Conservation (phyloP, 2,329 filamentous ascomycete genomes). For the Neonectria faginata region DNA sequence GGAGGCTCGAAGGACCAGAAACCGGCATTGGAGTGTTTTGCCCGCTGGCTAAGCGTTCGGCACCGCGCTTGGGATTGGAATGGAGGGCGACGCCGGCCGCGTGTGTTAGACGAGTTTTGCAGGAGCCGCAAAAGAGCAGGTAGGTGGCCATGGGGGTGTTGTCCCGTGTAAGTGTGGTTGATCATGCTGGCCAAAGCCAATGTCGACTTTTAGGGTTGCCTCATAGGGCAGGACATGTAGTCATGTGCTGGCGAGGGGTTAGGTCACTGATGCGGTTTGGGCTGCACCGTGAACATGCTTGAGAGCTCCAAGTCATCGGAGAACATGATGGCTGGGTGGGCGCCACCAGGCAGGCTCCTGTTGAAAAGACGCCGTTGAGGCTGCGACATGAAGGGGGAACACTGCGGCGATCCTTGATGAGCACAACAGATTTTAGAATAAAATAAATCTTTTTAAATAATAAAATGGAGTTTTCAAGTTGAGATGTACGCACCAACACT, state of each 20-base stretch:
- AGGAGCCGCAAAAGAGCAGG: conserved; percentile 66
- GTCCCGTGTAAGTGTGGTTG: conserved; percentile 76
- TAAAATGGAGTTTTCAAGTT: not conserved
- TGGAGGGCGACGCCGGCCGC: not conserved
- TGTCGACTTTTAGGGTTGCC: conserved; percentile 76
- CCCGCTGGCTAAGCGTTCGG: conserved; percentile 42
- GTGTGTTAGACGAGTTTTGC: not conserved
- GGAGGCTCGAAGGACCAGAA: not conserved
- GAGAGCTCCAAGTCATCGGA: conserved; percentile 84
- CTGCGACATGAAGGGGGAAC: conserved; percentile 48
- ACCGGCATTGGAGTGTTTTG: not conserved
- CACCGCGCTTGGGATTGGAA: not conserved
- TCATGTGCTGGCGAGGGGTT: conserved; percentile 84
- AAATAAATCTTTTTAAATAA: too few species aligned
- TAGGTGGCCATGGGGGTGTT: conserved; percentile 76
- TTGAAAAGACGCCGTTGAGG: conserved; percentile 84
- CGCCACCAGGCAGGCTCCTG: conserved; percentile 76
- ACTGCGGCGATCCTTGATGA: conserved; percentile 60
- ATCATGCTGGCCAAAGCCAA: conserved; percentile 84
- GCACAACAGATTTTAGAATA: too few species aligned
- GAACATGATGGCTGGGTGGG: conserved; percentile 78
- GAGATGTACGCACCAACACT: not conserved
- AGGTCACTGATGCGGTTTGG: conserved; percentile 73
- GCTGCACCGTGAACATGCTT: conserved; percentile 85
- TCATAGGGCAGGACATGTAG: conserved; percentile 76